Evolutionary conservation across 495 filamentous ascomycete species (phyloP), one percentile per base, ranked within the genome.

Genomic region (Neurospora terricola): DNA sequence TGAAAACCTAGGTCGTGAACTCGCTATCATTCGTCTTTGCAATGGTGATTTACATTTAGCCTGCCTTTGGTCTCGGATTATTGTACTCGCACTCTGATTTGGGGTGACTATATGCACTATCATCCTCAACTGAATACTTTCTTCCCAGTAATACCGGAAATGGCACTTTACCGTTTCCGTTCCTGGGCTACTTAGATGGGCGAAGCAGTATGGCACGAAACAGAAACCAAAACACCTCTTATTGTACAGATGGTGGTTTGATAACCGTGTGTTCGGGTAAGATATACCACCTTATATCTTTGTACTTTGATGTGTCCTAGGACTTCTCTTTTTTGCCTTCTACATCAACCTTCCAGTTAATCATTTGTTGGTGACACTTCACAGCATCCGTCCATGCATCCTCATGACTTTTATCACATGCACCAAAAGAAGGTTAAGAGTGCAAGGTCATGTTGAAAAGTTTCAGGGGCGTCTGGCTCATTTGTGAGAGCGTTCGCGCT

Each of bases 131-230:
- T 39, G 38, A 38, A 38, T 12, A 11, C 38, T 38, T 38, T 38
- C 40, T 45, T 38, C 69, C 75, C n/a, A 76, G 75, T 2, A 77
- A 79, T 9, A 82, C 82, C 42, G 79, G 81, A 42, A 82, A 83
- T 76, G 80, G 81, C 80, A 79, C 3, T 14, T 43, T 8, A 39
- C 9, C 43, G 21, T 54, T 23, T 12, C 45, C 45, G 21, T 27
- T 54, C 5, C 5, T 54, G 21, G 45, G 4, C 9, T 11, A 1
- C 6, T 23, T 2, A 23, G n/a, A 11, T 48, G n/a, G 45, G 40
- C 6, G 40, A 43, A 43, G 40, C 16, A 43, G 16, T 43, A 43
- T 43, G 40, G 0, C 16, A n/a, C 40, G 6, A 9, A 8, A 21
- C 45, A 54, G n/a, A n/a, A 43, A 43, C 2, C 7, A 43, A 42